Percentiles rank a stretch among this genome's conserved stretches.
Conservation (phyloP, 495 filamentous ascomycete species). For the Talaromyces wortmannii region DNA sequence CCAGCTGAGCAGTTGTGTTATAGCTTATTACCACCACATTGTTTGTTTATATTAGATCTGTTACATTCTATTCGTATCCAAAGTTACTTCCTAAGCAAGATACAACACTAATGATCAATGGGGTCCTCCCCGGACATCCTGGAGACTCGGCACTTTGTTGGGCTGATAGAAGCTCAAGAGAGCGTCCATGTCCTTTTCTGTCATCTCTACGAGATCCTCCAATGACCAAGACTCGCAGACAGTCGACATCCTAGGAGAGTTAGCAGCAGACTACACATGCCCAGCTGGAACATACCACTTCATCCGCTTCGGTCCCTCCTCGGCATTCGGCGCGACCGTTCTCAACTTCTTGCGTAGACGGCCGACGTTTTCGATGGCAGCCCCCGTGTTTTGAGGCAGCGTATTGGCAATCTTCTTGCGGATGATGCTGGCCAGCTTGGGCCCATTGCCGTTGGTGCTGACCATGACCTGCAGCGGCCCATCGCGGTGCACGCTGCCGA, state of each 20-base stretch:
- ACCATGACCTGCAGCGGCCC: constrained; percentile 98
- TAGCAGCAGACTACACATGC: neutral
- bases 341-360: constrained; percentile 71
- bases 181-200: constrained; percentile 75
- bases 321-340: constrained; percentile 59
- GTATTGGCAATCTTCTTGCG: constrained; percentile 71
- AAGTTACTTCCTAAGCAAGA: too few relatives aligned
- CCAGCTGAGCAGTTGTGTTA: neutral
- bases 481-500: constrained; percentile 90
- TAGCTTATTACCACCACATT: neutral
- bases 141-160: constrained; percentile 30
- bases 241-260: constrained; percentile 63
- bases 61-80: too few relatives aligned
- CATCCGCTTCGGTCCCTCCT: constrained; percentile 87
- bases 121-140: constrained; percentile 22
- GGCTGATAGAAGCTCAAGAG: constrained; percentile 64
- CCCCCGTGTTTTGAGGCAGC: constrained; percentile 70
- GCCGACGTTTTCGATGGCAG: constrained; percentile 79
- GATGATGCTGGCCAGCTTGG: constrained; percentile 82
- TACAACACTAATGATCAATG: neutral
- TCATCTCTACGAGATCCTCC: constrained; percentile 80
- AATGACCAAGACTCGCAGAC: constrained; percentile 84
- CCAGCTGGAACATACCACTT: constrained; percentile 54
- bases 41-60: neutral
- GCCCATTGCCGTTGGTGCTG: constrained; percentile 94